A percentile compares a stretch with the other conserved stretches of the same genome.
These are phyloP conservation scores for Pyrenula massariospora DNA, from an alignment of 495 filamentous ascomycete genomes.

Conservation along the genomic window DNA sequence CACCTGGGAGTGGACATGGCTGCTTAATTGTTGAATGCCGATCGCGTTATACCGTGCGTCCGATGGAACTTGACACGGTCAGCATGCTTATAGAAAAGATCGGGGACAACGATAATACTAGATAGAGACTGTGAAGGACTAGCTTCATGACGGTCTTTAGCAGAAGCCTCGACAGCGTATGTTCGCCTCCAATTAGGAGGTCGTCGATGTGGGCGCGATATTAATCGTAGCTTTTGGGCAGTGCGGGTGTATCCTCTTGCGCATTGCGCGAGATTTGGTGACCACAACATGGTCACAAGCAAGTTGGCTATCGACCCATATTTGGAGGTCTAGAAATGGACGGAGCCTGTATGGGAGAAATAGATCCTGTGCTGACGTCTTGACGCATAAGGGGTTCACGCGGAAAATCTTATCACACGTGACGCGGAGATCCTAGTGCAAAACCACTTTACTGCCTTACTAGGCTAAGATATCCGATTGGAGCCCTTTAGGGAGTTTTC, in stretches of 20 bases:
- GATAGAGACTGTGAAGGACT: conserved; percentile 15
- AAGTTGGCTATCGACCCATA: neutral
- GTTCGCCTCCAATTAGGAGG: conserved; percentile 8
- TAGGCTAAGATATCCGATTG: too few relatives aligned
- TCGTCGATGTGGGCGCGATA: conserved; percentile 1
- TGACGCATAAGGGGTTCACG: neutral
- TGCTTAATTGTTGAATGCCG: conserved; percentile 84
- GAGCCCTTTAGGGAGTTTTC: too few relatives aligned
- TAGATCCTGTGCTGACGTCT: neutral
- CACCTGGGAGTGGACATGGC: conserved; percentile 68
- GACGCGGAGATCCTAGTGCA: too few relatives aligned
- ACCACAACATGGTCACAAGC: neutral
- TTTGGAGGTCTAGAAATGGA: neutral
- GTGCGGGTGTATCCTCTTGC: neutral
- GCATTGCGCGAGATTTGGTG: neutral
- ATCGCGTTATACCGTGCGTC: conserved; percentile 75
- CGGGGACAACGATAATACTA: conserved; percentile 17
- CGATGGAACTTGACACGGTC: conserved; percentile 35
- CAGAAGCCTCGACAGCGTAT: conserved; percentile 10
- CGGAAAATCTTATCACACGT: neutral
- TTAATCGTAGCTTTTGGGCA: conserved; percentile 4
- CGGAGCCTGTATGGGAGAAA: neutral
- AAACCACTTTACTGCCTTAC: too few relatives aligned
- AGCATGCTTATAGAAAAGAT: neutral
- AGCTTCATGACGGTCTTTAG: neutral